Evolutionary conservation across 2,329 filamentous ascomycete genomes (phyloP).

Genomic region (Ceratocystis diversiconidia): DNA sequence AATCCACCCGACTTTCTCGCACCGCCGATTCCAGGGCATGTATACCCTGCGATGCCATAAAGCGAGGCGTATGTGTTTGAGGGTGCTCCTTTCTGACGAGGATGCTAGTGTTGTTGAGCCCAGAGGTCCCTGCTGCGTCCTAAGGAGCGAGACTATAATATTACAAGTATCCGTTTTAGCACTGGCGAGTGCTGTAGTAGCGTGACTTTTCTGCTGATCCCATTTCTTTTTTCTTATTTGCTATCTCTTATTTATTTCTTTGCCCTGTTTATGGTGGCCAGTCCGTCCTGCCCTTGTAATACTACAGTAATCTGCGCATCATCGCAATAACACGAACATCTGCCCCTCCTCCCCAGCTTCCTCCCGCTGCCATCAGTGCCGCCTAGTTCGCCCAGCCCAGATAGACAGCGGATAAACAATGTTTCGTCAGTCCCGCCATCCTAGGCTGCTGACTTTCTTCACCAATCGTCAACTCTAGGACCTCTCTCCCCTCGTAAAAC

Average conservation of each 20-base stretch:
- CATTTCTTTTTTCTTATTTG: background rate
- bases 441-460: background rate
- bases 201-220: background rate
- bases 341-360: background rate
- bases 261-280: too few relatives aligned
- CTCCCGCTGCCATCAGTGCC: background rate
- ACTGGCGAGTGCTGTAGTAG: background rate
- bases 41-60: constrained; percentile 16
- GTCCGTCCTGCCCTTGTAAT: too few relatives aligned
- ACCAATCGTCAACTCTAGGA: background rate
- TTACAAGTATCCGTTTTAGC: background rate
- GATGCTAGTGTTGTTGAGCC: background rate
- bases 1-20: constrained; percentile 16
- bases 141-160: background rate
- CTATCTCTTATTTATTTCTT: background rate
- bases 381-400: background rate
- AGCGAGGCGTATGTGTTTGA: too few relatives aligned
- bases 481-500: too few relatives aligned
- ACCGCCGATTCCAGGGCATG: constrained; percentile 3
- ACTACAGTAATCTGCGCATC: background rate
- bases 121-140: background rate
- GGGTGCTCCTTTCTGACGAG: too few relatives aligned
- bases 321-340: background rate
- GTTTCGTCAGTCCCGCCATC: background rate
- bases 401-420: background rate